These are phyloP conservation scores for Amaranthus hypochondriacus DNA, from an alignment of 148 eudicot species.

Conservation along the genomic window DNA sequence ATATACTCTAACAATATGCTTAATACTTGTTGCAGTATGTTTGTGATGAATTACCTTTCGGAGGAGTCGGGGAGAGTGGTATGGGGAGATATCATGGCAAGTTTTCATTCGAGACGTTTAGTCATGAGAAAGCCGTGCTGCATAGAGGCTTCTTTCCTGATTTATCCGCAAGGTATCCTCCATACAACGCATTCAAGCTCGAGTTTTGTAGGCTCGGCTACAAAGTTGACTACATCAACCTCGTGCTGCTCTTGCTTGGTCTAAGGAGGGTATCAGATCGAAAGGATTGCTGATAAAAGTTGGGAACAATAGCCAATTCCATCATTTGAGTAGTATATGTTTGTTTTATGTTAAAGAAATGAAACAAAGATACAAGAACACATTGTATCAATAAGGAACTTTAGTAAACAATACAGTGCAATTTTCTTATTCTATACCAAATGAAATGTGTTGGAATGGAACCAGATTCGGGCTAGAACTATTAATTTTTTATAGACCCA, in stretches of 20 bases:
- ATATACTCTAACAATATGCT: background rate
- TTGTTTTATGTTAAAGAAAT: background rate
- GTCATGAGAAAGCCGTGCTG: slow-evolving; percentile 82
- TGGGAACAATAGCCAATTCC: background rate
- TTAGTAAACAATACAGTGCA: no score
- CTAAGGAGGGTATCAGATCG: slow-evolving; percentile 25
- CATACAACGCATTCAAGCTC: slow-evolving; percentile 81
- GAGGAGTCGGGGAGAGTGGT: slow-evolving; percentile 95
- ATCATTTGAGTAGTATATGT: background rate
- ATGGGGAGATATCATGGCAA: slow-evolving; percentile 95
- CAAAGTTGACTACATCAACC: slow-evolving; percentile 43
- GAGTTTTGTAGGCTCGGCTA: slow-evolving; percentile 62
- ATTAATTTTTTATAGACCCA: no score
- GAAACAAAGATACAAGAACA: no score
- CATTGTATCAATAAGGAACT: no score
- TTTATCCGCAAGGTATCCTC: slow-evolving; percentile 76
- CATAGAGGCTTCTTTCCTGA: slow-evolving; percentile 59
- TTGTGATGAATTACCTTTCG: slow-evolving; percentile 77
- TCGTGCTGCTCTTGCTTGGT: slow-evolving; percentile 55
- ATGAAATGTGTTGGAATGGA: no score
- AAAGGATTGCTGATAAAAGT: background rate
- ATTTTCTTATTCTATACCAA: no score
- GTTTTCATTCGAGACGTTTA: slow-evolving; percentile 82
- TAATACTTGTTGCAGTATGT: slow-evolving; percentile 41
- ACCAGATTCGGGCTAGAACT: no score